Base-by-base conservation (phyloP, 306 rosid species). In the Fagus sylvatica region DNA sequence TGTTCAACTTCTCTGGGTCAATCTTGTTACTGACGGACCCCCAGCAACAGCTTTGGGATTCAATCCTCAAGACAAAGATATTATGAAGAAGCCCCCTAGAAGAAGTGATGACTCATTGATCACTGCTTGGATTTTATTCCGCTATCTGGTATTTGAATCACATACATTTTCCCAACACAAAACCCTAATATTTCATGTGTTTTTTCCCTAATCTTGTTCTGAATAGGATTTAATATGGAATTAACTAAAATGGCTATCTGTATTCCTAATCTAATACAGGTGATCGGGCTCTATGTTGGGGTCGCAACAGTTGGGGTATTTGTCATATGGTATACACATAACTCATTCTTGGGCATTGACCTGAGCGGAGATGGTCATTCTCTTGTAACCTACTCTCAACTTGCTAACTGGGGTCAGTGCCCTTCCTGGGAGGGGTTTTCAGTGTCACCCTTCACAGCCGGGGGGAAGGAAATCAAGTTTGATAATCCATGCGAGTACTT, bases 21-120 rank as follows among this genome's bases (percentile, higher is more conserved):
- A 95, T 83, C 97, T 95, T 72, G 97, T 95, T 73, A 92, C 98
- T 1, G 98, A 95, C 82, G 98, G 98, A 65, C 98, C 97, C 69
- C 98, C 98, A 12, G 98, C 98, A 19, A 95, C 98, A 3, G 97
- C 98, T 43, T 82, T 95, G 84, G 98, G 98, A 75, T 95, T 95
- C 73, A 95, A 92, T 79, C 97, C 98, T 81, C 98, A 92, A 0
- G 97, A 95, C 73, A 88, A 79, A 59, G 96, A 95, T 78, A 89
- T 95, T 71, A 90, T 95, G 98, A 88, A 88, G 76, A 95, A 92
- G 86, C 97, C 91, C 70, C 97, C 98, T 34, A 83, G 97, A 69
- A 89, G 83, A 76, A 95, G 90, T 73, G 89, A 88, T 22, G 97
- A 95, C 80, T 87, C 97, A 3, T 84, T 95, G 53, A 95, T 95